Evolutionary conservation across 2,329 filamentous ascomycete species (phyloP), one percentile per base, ranked within the genome.

Genomic region (Herpotrichia juniperi): DNA sequence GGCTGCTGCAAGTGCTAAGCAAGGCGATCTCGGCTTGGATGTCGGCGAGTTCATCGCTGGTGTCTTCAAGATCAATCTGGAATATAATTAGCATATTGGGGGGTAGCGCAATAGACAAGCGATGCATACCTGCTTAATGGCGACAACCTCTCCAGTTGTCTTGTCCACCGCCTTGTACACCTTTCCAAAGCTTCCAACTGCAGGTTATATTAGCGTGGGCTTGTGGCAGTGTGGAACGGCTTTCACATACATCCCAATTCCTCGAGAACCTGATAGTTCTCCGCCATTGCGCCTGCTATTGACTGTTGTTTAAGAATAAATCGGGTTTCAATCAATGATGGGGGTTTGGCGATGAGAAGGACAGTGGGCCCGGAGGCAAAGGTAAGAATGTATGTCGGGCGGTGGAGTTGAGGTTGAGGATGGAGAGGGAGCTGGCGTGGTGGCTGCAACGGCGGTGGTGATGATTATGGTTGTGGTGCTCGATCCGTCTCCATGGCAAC

Each of bases 11-110:
- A 47, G 94, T 97, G 76, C 93, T 94, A 55, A 99, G 82, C 28
- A 99, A 89, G 2, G 91, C 89, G 62, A 99, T 97, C 73, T 99
- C 94, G 70, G 96, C 92, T 67, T 99, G 93, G 52, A 99, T 97
- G 72, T 99, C 94, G 74, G 93, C 89, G 53, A 99, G 96, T 72
- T 99, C 94, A 78, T 99, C 94, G 75, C 96, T 93, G 79, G 92
- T 97, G 52, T 93, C 96, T 78, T 99, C 94, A 69, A 99, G 90
- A 74, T 99, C 94, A 74, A 99, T 97, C 92, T 97, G 32, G 19
- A 39, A 51, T 55, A 37, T 21, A 10, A 39, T 58, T 50, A 49
- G 26, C 39, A 46, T 47, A 16, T 31, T 40, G 17, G 39, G 14
- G 35, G 24, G 28, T 19, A 12, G 3, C 35, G 43, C 7, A 24